A percentile compares a stretch with the other conserved stretches of the same genome.
Conservation (phyloP, 768 basidiomycete genomes). For the Panus rudis region DNA sequence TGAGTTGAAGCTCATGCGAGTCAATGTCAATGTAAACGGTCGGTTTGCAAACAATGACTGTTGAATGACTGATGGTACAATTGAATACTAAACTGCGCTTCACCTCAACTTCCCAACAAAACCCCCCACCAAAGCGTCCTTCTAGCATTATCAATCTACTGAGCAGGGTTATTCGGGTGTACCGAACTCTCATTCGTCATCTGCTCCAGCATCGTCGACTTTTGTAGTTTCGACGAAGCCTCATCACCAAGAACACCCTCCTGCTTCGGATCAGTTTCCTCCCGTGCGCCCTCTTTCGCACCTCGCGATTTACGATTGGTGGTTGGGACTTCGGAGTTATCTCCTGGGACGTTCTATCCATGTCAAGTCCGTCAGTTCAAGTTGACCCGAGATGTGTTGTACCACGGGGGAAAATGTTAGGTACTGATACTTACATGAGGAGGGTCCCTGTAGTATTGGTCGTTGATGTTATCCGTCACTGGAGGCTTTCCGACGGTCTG, state of each 20-base stretch:
- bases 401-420: no score
- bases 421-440: slow-evolving; percentile 19
- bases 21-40: no score
- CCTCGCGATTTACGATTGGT: slow-evolving; percentile 9
- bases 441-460: slow-evolving; percentile 26
- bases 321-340: no score
- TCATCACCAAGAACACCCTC: slow-evolving; percentile 18
- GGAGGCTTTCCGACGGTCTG: slow-evolving; percentile 21
- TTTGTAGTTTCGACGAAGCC: slow-evolving; percentile 13
- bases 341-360: no score
- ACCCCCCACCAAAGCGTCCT: no score
- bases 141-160: no score
- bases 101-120: not conserved
- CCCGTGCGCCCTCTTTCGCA: slow-evolving; percentile 19
- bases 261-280: slow-evolving; percentile 8
- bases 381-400: no score
- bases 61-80: no score
- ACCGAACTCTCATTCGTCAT: slow-evolving; percentile 18
- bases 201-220: slow-evolving; percentile 13
- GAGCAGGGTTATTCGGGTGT: no score
- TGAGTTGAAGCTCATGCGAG: no score
- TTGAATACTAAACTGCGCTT: not conserved
- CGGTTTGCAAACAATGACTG: no score
- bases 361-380: no score
- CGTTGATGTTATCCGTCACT: slow-evolving; percentile 26